These are phyloP conservation scores for Candida parachauliodes DNA, from an alignment of 805 yeast genomes.

Conservation along the genomic window DNA sequence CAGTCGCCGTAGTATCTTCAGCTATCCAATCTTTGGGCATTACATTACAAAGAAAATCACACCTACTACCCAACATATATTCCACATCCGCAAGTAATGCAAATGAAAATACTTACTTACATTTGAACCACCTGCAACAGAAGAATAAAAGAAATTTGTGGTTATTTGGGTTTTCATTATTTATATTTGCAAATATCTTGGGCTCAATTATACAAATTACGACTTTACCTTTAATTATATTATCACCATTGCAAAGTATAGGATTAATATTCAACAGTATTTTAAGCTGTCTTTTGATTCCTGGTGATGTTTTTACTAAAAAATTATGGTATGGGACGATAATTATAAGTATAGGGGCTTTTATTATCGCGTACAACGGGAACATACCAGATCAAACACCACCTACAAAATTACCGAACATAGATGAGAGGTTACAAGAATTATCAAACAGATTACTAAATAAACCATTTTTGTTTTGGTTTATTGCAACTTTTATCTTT, in stretches of 20 bases:
- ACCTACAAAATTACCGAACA: constrained; percentile 16
- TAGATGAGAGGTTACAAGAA: constrained; percentile 32
- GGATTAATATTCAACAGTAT: constrained; percentile 86
- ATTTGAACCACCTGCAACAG: constrained; percentile 23
- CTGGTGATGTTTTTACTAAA: constrained; percentile 64
- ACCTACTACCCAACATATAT: constrained; percentile 40
- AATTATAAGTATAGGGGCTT: constrained; percentile 69
- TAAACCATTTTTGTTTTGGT: constrained; percentile 58
- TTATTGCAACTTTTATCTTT: constrained; percentile 29
- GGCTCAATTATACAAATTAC: constrained; percentile 84
- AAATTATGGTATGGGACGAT: constrained; percentile 61
- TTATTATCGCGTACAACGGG: constrained; percentile 73
- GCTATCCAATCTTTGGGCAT: constrained; percentile 80
- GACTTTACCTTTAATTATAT: constrained; percentile 73
- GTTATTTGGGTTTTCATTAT: constrained; percentile 70
- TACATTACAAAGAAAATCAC: constrained; percentile 78
- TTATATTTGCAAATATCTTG: constrained; percentile 67
- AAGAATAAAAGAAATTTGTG: constrained; percentile 54
- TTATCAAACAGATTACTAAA: constrained; percentile 36
- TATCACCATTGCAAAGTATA: constrained; percentile 80
- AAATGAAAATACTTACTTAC: constrained; percentile 14
- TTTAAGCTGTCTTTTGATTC: constrained; percentile 58
- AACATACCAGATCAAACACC: constrained; percentile 24
- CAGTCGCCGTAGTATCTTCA: constrained; percentile 70
- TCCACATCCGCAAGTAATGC: constrained; percentile 14